These are phyloP conservation scores for Nothophaeocryptopus gaeumannii DNA, from an alignment of 2,329 filamentous ascomycete species.

Conservation along the genomic window DNA sequence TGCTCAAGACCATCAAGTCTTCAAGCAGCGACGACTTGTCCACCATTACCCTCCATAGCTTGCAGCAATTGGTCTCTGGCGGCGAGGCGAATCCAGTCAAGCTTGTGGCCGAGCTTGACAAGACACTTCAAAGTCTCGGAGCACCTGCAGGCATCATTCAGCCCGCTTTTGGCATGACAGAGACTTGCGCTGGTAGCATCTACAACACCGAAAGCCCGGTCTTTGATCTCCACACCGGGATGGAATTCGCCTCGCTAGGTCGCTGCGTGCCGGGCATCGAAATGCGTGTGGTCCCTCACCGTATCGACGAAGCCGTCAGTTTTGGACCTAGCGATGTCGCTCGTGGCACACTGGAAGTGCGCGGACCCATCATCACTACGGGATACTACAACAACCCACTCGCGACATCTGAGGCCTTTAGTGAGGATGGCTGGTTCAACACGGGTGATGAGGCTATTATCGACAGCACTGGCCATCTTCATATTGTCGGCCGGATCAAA, in stretches of 20 bases:
- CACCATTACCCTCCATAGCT: not conserved
- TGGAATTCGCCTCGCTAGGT: conserved; percentile 18
- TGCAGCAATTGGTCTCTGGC: conserved; percentile 38
- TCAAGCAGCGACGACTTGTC: not conserved
- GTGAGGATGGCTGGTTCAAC: conserved; percentile 92
- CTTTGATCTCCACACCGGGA: conserved; percentile 8
- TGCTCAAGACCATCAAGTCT: not conserved
- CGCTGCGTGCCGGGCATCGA: conserved; percentile 2
- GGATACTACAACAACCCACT: conserved; percentile 88
- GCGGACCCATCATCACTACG: conserved; percentile 74
- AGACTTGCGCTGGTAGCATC: conserved; percentile 21
- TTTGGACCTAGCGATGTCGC: not conserved
- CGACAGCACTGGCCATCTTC: not conserved
- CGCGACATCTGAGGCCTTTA: conserved; percentile 78
- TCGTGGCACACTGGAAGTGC: conserved; percentile 81
- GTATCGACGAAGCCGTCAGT: not conserved
- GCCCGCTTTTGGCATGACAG: conserved; percentile 17
- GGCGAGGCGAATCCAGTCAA: conserved; percentile 44
- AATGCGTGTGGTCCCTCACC: not conserved
- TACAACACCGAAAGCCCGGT: conserved; percentile 14
- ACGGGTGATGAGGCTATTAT: conserved; percentile 64
- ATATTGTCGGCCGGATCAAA: conserved; percentile 9
- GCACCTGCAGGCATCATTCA: conserved; percentile 12
- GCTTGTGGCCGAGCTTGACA: conserved; percentile 4
- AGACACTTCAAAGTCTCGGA: not conserved